A percentile compares a stretch with the other conserved stretches of the same genome.
These are phyloP conservation scores for Cenococcum geophilum DNA, from an alignment of 495 filamentous ascomycete species.

Conservation along the genomic window DNA sequence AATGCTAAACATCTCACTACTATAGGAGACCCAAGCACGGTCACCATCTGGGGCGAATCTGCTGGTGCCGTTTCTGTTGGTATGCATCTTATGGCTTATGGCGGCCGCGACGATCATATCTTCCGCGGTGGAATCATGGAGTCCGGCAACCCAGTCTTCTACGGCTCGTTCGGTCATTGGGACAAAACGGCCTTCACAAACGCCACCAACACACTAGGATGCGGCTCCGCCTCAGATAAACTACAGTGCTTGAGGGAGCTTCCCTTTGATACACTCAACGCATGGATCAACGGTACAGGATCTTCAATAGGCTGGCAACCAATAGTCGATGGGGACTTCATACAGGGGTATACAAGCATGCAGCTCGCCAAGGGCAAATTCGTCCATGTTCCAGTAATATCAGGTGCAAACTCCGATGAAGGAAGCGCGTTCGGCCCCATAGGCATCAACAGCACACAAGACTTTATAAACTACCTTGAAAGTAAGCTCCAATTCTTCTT, in stretches of 20 bases:
- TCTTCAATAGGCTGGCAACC: slow-evolving; percentile 36
- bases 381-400: slow-evolving; percentile 53
- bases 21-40: slow-evolving; percentile 32
- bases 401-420: slow-evolving; percentile 57
- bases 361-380: slow-evolving; percentile 44
- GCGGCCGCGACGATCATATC: slow-evolving; percentile 44
- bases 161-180: slow-evolving; percentile 22
- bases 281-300: slow-evolving; percentile 44
- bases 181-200: slow-evolving; percentile 20
- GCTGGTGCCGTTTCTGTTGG: slow-evolving; percentile 34
- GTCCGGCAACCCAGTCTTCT: slow-evolving; percentile 36
- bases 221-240: slow-evolving; percentile 35
- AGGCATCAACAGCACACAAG: neutral
- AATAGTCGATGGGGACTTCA: slow-evolving; percentile 49
- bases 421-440: slow-evolving; percentile 51
- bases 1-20: neutral
- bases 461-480: slow-evolving; percentile 39
- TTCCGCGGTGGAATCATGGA: slow-evolving; percentile 52
- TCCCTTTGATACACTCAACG: slow-evolving; percentile 52
- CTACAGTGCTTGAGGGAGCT: slow-evolving; percentile 47
- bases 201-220: slow-evolving; percentile 38
- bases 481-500: slow-evolving; percentile 20
- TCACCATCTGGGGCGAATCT: slow-evolving; percentile 35
- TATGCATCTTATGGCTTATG: slow-evolving; percentile 37
- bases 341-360: slow-evolving; percentile 32